Evolutionary conservation across 805 yeast species (phyloP), one percentile per base, ranked within the genome.

Genomic region (Debaryomyces prosopidis): DNA sequence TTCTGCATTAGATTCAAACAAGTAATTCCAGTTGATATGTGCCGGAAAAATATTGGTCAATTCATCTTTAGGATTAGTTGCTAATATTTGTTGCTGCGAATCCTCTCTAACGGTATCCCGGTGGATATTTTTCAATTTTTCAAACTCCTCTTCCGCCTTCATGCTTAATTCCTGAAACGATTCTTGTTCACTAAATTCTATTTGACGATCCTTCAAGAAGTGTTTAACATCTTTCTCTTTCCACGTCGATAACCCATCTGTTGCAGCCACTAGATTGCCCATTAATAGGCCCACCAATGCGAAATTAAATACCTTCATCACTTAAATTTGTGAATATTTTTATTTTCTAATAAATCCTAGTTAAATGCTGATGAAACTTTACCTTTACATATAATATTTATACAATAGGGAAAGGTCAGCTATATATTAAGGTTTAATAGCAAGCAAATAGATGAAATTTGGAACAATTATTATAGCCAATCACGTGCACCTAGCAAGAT

Each of bases 71-170:
- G 55, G 54, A 34, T 52, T 47, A 15, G 53, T 48, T 16, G 55
- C 54, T 27, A 47, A 36, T 14, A 55, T 39, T 11, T 53, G 50
- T 33, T 55, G 61, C 40, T 49, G 45, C 23, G 39, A 27, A 11
- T 43, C 42, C 26, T 48, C 54, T 9, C 34, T 45, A 30, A 36
- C 50, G 4, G 30, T 33, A 28, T 28, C 40, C 42, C 37, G 48
- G 42, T 48, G 47, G 14, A 42, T 44, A 11, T 52, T 41, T 31
- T 47, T 46, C 35, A 62, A 45, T 15, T 51, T 50, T 11, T 57
- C 54, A 53, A 60, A 61, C 31, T 66, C 69, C 16, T 54, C 47
- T 16, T 46, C 48, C 5, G 70, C 63, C 41, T 63, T 51, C 5
- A 48, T 49, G 36, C 58, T 53, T 43, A 71, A 47, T 32, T 64